A percentile compares a stretch with the other conserved stretches of the same genome.
Evolutionary conservation across 345 rosid genomes (phyloP).

Genomic region (Gossypium herbaceum): DNA sequence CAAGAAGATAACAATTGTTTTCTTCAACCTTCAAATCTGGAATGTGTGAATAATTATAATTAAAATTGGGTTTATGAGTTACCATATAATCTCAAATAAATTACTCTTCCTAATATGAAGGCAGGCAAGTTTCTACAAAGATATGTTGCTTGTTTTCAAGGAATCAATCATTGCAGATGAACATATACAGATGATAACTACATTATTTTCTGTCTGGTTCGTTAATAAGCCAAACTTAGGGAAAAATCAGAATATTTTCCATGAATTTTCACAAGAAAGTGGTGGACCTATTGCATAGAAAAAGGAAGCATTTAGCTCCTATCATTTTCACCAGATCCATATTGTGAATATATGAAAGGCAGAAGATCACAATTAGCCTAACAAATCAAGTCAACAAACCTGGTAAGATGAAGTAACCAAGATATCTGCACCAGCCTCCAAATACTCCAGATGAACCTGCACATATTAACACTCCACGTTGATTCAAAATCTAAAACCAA

Average conservation of each 20-base stretch:
- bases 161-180: background rate
- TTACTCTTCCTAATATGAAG: background rate
- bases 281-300: background rate
- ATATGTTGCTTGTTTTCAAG: background rate
- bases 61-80: background rate
- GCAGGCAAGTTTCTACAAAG: background rate
- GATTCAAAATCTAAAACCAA: background rate
- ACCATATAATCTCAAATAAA: background rate
- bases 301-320: background rate
- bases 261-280: background rate
- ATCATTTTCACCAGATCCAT: background rate
- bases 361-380: background rate
- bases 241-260: background rate
- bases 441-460: conserved; percentile 81
- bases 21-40: background rate
- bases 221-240: too few relatives aligned
- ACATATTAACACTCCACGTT: background rate
- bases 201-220: background rate
- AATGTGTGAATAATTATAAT: background rate
- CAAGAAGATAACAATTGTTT: background rate
- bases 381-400: conserved; percentile 32
- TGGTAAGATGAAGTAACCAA: conserved; percentile 89
- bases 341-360: background rate
- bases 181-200: background rate
- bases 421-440: conserved; percentile 94